Evolutionary conservation across 352 stramenopile species (phyloP), one percentile per base, ranked within the genome.

Genomic region (Phytophthora idaei): DNA sequence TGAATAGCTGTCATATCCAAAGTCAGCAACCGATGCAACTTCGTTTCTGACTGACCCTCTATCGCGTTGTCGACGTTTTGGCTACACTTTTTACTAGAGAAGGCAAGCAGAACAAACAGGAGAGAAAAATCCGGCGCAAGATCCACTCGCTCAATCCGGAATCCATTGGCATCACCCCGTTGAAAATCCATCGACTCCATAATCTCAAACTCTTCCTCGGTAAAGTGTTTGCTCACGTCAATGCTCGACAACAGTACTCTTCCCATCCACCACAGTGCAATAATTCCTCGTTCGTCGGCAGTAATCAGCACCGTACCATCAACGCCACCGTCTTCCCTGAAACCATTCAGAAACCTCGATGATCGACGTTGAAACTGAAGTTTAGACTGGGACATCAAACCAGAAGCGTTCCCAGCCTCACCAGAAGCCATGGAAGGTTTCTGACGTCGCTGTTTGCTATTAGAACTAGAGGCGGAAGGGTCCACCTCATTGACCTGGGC

Each of bases 191-290:
- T 53, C 7, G 39, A 49, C 29, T 74, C 45, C 54, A 79, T 27
- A 37, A 64, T 27, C 29, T 14, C 34, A 27, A 42, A 46, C 32
- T 77, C 67, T 32, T 71, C 34, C 1, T 76, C 65, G 3, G 48
- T 47, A 62, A 78, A 71, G 34, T 81, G 56, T 29, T 56, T 50
- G 4, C 36, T 57, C 25, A 91, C 46, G 32, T 86, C 69, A 28
- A 90, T 65, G 14, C 72, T 73, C 5, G 83, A 71, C 0, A 91
- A 55, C 14, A 81, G 64, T 47, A 89, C 78, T 17, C 71, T 76
- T 1, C 81, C 85, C 46, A 76, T 71, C 85, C 85, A 93, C 85
- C 85, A 93, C 11, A 90, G 15, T 12, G 64, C 74, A 27, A 93
- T 59, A 31, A 60, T 42, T 3, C 78, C 74, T 4, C 41, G 31